Base-by-base conservation (phyloP, 1,284 basidiomycete genomes). In the Ceratobasidium sp. region DNA sequence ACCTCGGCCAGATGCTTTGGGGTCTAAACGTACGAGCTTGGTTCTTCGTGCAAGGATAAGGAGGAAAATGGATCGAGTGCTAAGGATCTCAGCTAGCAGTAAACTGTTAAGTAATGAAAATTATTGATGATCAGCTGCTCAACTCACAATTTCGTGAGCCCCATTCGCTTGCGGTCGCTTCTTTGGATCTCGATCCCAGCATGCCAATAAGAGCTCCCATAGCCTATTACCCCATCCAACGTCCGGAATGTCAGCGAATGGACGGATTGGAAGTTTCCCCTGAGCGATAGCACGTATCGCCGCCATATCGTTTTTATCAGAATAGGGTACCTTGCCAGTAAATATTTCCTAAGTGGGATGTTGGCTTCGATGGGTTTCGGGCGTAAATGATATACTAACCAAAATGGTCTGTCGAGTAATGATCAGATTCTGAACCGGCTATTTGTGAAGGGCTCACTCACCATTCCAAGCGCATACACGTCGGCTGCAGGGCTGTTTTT, bases 381-480 rank as follows among this genome's bases (percentile, higher is more conserved):
- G 42, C 42, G 23, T 8, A 23, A 28, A 10, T 11, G 51, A 54
- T n/a, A 54, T 17, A 54, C 51, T 54, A 15, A 66, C 64, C 20
- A 47, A 28, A n/a, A 66, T 66, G 5, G 42, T 66, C 64, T 66
- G 17, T 17, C 10, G 42, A 17, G 17, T 17, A 45, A 45, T 45
- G 17, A 17, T 45, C 42, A 45, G 42, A 17, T 23, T 23, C 17
- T 45, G 10, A 8, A 53, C 51, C 23, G 51, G 28, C 8, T 13
- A 28, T 15, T 45, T 45, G 42, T 45, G 17, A 45, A 45, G 11
- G 17, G 4, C 13, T 31, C n/a, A n/a, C 60, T 37, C 15, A 63
- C 60, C 60, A 63, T 63, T 63, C 35, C 60, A 63, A 63, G 60
- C 26, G 60, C 60, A 63, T 63, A 63, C 11, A 63, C 60, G 35